Base-by-base conservation (phyloP, 306 rosid genomes). In the Datisca glomerata region DNA sequence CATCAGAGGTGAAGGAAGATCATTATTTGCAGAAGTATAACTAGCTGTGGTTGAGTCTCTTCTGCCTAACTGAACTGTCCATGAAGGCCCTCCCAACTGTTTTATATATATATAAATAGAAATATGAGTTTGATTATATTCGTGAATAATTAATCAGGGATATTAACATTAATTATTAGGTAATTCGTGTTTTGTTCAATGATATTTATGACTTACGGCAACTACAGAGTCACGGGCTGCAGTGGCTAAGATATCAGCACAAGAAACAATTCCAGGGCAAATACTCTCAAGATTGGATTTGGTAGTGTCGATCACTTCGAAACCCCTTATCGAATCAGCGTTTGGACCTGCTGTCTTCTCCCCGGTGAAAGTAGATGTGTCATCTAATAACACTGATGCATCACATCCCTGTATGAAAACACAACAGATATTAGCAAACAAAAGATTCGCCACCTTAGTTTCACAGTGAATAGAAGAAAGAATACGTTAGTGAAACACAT, bases 41-140 rank as follows among this genome's bases (percentile, higher is more conserved):
- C 66, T 76, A 45, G 85, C 79, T 0, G 60, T 72, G 18, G 59
- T 72, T 13, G 85, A 61, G 43, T 76, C 85, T 42, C 57, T 72
- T 63, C 85, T 68, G 0, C 85, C 85, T 31, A 72, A 32, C 21
- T 8, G 34, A 6, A 72, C 71, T 0, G 28, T 21, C 85, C 80
- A 72, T 21, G 23, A 39, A 13, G 28, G 55, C 19, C 85, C 85
- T 2, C 76, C 74, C 21, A 56, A 21, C 63, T 56, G 10, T 10
- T 34, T 18, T 3, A 8, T 34, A 34, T n/a, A 2, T 34, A 8
- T 1, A 34, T 9, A 1, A 1, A 1, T n/a, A 8, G 2, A 8
- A 8, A 8, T n/a, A 11, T 34, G 14, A 4, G 6, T 6, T 8
- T 9, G 14, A 8, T 34, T 11, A 34, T 8, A 1, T 8, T 34